These are phyloP conservation scores for Neonectria sp. DNA, from an alignment of 2,329 filamentous ascomycete species.

Conservation along the genomic window DNA sequence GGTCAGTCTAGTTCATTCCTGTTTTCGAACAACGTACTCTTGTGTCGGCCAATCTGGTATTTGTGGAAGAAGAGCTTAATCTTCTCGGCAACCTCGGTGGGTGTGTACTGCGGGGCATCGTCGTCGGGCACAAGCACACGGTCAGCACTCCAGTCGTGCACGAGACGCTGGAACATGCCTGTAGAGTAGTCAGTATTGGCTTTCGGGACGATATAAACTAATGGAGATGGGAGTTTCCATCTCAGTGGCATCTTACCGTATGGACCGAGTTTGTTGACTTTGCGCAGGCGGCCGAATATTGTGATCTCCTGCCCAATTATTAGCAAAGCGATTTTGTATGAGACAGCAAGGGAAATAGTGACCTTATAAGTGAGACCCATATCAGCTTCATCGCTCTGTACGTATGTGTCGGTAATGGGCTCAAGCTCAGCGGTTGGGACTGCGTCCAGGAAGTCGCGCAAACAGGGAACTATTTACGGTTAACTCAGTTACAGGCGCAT, in stretches of 20 bases:
- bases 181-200: neutral
- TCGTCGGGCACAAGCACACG: constrained; percentile 17
- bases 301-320: neutral
- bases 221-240: no score
- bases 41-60: constrained; percentile 1
- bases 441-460: constrained; percentile 74
- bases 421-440: constrained; percentile 68
- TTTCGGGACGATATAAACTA: neutral
- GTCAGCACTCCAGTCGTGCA: constrained; percentile 55
- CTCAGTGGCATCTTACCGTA: constrained; percentile 38
- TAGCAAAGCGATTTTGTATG: neutral
- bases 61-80: constrained; percentile 53
- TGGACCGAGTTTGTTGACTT: constrained; percentile 59
- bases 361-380: constrained; percentile 60
- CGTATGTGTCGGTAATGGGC: constrained; percentile 55
- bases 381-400: constrained; percentile 58
- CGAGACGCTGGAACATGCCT: constrained; percentile 56
- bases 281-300: constrained; percentile 56
- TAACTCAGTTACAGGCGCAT: neutral
- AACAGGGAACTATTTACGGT: constrained; percentile 64
- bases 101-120: constrained; percentile 49
- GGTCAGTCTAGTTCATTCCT: neutral
- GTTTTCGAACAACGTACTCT: neutral
- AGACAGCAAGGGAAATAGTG: neutral
- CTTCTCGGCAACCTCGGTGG: constrained; percentile 53